Conservation (phyloP, 495 filamentous ascomycete species). For the Aspergillus mulundensis region DNA sequence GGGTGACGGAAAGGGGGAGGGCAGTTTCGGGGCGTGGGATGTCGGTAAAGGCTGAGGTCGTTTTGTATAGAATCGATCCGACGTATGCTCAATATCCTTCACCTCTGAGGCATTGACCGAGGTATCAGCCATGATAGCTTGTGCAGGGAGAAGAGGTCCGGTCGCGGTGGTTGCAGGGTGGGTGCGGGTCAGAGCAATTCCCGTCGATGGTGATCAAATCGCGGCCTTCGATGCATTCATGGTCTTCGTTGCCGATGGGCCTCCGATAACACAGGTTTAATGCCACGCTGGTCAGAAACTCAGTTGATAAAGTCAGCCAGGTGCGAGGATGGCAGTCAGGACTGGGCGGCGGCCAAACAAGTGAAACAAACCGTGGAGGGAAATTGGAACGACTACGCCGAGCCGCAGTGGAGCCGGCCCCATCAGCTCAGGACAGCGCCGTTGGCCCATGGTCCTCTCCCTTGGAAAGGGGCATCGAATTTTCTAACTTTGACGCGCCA, state of each 20-base stretch:
- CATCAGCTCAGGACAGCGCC: slow-evolving; percentile 7
- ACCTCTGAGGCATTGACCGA: slow-evolving; percentile 18
- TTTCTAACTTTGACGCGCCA: not conserved
- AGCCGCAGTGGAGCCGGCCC: slow-evolving; percentile 32
- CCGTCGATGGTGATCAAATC: slow-evolving; percentile 1
- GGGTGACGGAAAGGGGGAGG: slow-evolving; percentile 34
- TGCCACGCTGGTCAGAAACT: not conserved
- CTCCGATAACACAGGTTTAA: not conserved
- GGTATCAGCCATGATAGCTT: slow-evolving; percentile 27
- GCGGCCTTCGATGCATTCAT: not conserved
- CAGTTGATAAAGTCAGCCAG: not conserved
- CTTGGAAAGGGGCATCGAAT: slow-evolving; percentile 1
- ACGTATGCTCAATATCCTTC: slow-evolving; percentile 19
- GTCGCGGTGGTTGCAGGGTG: not conserved
- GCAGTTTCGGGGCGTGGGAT: slow-evolving; percentile 24
- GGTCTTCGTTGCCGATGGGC: not conserved
- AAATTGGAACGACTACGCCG: slow-evolving; percentile 5
- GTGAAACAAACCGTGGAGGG: not conserved
- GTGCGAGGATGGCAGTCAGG: slow-evolving; percentile 20
- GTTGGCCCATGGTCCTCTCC: slow-evolving; percentile 18
- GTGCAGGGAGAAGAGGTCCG: not conserved
- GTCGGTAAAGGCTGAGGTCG: slow-evolving; percentile 24
- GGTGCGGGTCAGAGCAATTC: slow-evolving; percentile 13
- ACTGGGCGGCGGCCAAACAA: slow-evolving; percentile 25
- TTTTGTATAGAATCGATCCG: slow-evolving; percentile 19